Conservation (phyloP, 495 filamentous ascomycete genomes). For the Tuber magnatum region DNA sequence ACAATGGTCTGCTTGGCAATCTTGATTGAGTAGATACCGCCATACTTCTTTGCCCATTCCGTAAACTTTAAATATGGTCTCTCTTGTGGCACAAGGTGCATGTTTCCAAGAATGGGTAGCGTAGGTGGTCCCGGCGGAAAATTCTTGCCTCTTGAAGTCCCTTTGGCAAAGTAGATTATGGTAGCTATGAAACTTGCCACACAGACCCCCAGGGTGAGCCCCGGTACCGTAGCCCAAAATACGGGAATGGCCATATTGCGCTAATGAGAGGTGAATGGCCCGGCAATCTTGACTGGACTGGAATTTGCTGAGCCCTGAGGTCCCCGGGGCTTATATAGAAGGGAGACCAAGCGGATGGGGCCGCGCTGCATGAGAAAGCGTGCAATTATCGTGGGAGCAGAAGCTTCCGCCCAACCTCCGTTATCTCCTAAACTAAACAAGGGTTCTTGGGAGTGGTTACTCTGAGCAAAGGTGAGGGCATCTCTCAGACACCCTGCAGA, state of each 20-base stretch:
- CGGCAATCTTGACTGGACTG: neutral
- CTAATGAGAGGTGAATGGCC: neutral
- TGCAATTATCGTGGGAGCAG: neutral
- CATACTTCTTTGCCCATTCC: slow-evolving; percentile 49
- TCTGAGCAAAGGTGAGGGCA: neutral
- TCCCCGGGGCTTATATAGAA: neutral
- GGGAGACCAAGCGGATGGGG: neutral
- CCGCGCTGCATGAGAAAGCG: neutral
- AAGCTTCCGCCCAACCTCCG: neutral
- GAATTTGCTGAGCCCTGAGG: neutral
- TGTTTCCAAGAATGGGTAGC: slow-evolving; percentile 45
- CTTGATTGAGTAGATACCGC: slow-evolving; percentile 24
- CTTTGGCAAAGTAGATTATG: slow-evolving; percentile 5
- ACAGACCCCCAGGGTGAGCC: neutral
- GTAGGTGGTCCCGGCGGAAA: slow-evolving; percentile 29
- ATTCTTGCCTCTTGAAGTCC: slow-evolving; percentile 8
- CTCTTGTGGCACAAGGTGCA: slow-evolving; percentile 45
- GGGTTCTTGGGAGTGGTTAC: neutral
- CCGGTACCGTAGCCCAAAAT: neutral
- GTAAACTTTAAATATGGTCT: slow-evolving; percentile 43
- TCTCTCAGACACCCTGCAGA: neutral
- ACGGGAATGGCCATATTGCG: neutral
- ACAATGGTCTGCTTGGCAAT: slow-evolving; percentile 10
- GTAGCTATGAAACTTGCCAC: slow-evolving; percentile 1
- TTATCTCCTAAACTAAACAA: neutral